Evolutionary conservation across 2,329 filamentous ascomycete species (phyloP).

Genomic region (Magnaporthales sp.): DNA sequence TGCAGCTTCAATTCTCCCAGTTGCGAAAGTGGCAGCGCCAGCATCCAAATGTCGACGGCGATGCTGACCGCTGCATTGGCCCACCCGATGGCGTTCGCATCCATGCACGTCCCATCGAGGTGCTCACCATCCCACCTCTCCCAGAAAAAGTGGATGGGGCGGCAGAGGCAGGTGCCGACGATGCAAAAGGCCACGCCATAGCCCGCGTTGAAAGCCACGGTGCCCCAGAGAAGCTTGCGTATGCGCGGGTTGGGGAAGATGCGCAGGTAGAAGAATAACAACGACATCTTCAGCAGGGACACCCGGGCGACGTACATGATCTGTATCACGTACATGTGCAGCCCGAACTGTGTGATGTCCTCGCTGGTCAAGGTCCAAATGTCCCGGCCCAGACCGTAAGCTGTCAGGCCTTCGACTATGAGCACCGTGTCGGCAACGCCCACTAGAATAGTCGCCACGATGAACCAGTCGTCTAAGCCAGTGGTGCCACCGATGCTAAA

Average conservation of each 20-base stretch:
- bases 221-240: conserved; percentile 21
- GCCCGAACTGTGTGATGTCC: conserved; percentile 32
- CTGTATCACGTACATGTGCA: conserved; percentile 31
- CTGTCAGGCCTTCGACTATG: conserved; percentile 19
- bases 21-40: conserved; percentile 31
- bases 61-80: conserved; percentile 37
- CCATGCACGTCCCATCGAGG: conserved; percentile 32
- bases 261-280: conserved; percentile 44
- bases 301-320: conserved; percentile 37
- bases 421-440: conserved; percentile 21
- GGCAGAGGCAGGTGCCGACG: conserved; percentile 30
- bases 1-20: conserved; percentile 28
- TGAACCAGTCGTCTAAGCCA: conserved; percentile 26
- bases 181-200: conserved; percentile 23
- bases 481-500: conserved; percentile 17
- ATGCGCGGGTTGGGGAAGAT: conserved; percentile 32
- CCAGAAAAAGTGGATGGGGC: conserved; percentile 41
- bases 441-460: conserved; percentile 17
- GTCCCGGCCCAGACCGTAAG: conserved; percentile 38
- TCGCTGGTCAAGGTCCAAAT: conserved; percentile 37
- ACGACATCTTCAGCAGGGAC: conserved; percentile 36
- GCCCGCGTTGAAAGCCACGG: conserved; percentile 19
- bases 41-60: conserved; percentile 29
- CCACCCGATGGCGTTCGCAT: conserved; percentile 37
- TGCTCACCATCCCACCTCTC: conserved; percentile 36